A percentile compares a stretch with the other conserved stretches of the same genome.
phyloP scores from a whole-genome alignment of 192 early-diverging fungal genomes.

The Mortierella claussenii region DNA sequence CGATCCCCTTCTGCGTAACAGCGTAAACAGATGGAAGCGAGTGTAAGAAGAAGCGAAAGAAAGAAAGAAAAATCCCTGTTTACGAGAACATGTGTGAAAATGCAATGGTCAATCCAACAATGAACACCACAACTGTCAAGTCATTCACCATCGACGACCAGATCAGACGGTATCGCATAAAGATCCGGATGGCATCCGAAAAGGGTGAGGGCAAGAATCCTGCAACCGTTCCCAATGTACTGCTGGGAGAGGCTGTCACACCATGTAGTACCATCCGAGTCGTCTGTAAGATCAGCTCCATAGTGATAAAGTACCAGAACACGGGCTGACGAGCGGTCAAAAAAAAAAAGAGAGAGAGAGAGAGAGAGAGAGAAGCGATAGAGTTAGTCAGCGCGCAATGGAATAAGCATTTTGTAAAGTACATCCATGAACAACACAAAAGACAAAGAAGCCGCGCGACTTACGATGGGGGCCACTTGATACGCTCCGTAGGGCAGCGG shows the following conservation, averaged over 20 bases:
- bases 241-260: constrained; percentile 51
- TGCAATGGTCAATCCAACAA: constrained; percentile 54
- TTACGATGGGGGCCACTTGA: constrained; percentile 32
- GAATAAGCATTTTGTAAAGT: no score
- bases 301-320: constrained; percentile 69
- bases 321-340: constrained; percentile 36
- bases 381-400: background rate
- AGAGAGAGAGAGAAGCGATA: background rate
- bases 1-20: no score
- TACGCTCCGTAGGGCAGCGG: constrained; percentile 36
- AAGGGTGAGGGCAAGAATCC: constrained; percentile 61
- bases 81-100: constrained; percentile 44
- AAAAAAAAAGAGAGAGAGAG: background rate
- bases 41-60: background rate
- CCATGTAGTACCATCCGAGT: constrained; percentile 57
- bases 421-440: background rate
- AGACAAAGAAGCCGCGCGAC: no score
- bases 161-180: constrained; percentile 64
- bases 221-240: constrained; percentile 55
- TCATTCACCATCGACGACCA: constrained; percentile 67
- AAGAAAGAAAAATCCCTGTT: background rate
- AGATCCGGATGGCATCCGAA: constrained; percentile 53
- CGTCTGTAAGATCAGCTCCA: constrained; percentile 62
- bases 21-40: no score
- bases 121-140: constrained; percentile 59